A percentile compares a stretch with the other conserved stretches of the same genome.
These are phyloP conservation scores for Lactarius psammicola DNA, from an alignment of 768 basidiomycete species.

Conservation along the genomic window DNA sequence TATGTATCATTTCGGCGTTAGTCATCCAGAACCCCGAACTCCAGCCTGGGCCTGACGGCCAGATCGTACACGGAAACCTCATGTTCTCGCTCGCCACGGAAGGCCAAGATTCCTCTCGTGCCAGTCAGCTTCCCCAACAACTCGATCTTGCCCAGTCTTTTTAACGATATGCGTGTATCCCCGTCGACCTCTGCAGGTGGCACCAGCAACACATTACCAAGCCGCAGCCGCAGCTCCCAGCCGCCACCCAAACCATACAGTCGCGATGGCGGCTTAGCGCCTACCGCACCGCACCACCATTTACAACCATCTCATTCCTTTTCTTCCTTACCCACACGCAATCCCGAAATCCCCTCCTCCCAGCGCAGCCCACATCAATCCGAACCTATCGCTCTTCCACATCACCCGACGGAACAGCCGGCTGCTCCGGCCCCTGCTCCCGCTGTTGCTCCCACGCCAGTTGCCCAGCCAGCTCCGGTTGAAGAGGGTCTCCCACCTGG, in stretches of 20 bases:
- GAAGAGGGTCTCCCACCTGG: conserved; percentile 70
- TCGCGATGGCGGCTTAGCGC: conserved; percentile 19
- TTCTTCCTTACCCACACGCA: conserved; percentile 15
- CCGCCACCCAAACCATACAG: not conserved
- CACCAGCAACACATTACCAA: conserved; percentile 7
- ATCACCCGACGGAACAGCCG: conserved; percentile 10
- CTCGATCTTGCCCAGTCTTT: conserved; percentile 23
- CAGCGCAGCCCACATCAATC: conserved; percentile 17
- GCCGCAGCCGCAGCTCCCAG: conserved; percentile 20
- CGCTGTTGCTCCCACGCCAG: conserved; percentile 29
- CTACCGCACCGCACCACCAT: conserved; percentile 5
- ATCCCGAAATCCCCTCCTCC: conserved; percentile 33
- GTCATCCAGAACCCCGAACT: conserved; percentile 76
- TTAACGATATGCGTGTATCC: conserved; percentile 23
- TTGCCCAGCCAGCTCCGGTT: conserved; percentile 36
- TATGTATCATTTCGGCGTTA: conserved; percentile 30
- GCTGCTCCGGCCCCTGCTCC: conserved; percentile 16
- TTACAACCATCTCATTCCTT: conserved; percentile 25
- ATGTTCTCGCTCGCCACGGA: conserved; percentile 54
- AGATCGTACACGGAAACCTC: conserved; percentile 80
- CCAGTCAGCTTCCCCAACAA: conserved; percentile 25
- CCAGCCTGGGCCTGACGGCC: conserved; percentile 66
- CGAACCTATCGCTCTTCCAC: conserved; percentile 3
- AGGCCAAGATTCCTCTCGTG: conserved; percentile 25
- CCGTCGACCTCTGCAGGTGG: not conserved